Percentiles rank a stretch among this genome's conserved stretches.
Conservation (phyloP, 352 stramenopile genomes). For the Phytophthora foliorum region DNA sequence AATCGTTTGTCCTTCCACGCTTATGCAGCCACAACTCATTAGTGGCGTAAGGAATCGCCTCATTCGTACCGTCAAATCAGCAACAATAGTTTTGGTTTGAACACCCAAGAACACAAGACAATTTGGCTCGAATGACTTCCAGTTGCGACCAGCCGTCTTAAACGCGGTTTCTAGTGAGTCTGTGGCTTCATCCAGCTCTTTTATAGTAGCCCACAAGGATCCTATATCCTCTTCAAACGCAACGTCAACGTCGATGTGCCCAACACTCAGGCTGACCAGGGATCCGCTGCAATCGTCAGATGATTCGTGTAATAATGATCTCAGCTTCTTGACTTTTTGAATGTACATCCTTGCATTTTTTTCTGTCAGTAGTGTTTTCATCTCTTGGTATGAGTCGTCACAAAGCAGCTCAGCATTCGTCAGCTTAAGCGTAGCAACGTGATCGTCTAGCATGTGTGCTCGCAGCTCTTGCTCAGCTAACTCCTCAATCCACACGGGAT, state of each 20-base stretch:
- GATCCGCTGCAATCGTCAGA: constrained; percentile 14
- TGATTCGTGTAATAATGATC: constrained; percentile 15
- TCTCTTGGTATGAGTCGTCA: constrained; percentile 49
- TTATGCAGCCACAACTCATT: constrained; percentile 47
- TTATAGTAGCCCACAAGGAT: constrained; percentile 37
- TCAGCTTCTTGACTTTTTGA: constrained; percentile 60
- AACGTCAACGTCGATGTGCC: constrained; percentile 45
- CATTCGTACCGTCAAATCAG: constrained; percentile 50
- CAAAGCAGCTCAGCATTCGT: constrained; percentile 60
- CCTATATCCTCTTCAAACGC: constrained; percentile 51
- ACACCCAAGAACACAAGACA: constrained; percentile 46
- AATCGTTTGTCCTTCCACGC: constrained; percentile 44
- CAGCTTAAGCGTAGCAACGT: constrained; percentile 61
- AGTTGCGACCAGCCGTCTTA: constrained; percentile 22
- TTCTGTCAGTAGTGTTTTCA: constrained; percentile 58
- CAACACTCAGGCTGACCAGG: constrained; percentile 45
- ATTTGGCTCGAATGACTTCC: constrained; percentile 32
- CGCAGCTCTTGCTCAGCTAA: constrained; percentile 73
- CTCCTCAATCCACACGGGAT: constrained; percentile 81
- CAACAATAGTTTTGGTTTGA: constrained; percentile 39
- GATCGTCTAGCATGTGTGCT: constrained; percentile 70
- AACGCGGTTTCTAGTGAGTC: constrained; percentile 40
- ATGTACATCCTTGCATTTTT: constrained; percentile 73
- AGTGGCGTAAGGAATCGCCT: constrained; percentile 62
- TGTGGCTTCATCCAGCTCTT: constrained; percentile 61